phyloP scores from a whole-genome alignment of 192 early-diverging fungal genomes.

The Gamsiella multidivaricata region DNA sequence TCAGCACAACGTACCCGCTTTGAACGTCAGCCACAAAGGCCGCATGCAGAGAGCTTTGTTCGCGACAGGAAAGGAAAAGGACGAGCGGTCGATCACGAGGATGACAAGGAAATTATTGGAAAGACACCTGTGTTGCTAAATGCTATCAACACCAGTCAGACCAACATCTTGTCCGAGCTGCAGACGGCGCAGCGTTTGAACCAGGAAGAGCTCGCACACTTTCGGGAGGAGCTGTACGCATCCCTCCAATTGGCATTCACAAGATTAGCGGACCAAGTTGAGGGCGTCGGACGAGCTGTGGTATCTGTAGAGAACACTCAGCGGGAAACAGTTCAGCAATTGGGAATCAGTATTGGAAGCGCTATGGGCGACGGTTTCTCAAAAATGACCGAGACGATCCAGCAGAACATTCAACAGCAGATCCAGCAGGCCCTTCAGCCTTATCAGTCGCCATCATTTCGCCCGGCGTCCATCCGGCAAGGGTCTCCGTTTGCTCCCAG shows the following conservation, averaged over 20 bases:
- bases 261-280: constrained; percentile 35
- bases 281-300: constrained; percentile 38
- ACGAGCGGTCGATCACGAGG: constrained; percentile 15
- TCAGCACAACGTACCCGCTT: constrained; percentile 10
- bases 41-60: constrained; percentile 18
- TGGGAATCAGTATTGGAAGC: constrained; percentile 29
- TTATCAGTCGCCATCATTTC: constrained; percentile 8
- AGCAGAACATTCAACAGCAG: constrained; percentile 35
- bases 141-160: constrained; percentile 49
- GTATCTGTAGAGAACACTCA: constrained; percentile 23
- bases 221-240: constrained; percentile 38
- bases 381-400: constrained; percentile 37
- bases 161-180: constrained; percentile 46
- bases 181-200: constrained; percentile 22
- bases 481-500: constrained; percentile 11
- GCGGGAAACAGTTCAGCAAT: constrained; percentile 25
- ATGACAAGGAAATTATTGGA: constrained; percentile 17
- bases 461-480: constrained; percentile 27
- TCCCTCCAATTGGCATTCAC: constrained; percentile 46
- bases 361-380: constrained; percentile 39
- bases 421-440: constrained; percentile 17
- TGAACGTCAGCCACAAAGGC: constrained; percentile 10
- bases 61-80: constrained; percentile 45
- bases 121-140: constrained; percentile 43
- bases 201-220: constrained; percentile 32